Evolutionary conservation across 2,329 filamentous ascomycete species (phyloP).

Genomic region (Mycosphaerella sp.): DNA sequence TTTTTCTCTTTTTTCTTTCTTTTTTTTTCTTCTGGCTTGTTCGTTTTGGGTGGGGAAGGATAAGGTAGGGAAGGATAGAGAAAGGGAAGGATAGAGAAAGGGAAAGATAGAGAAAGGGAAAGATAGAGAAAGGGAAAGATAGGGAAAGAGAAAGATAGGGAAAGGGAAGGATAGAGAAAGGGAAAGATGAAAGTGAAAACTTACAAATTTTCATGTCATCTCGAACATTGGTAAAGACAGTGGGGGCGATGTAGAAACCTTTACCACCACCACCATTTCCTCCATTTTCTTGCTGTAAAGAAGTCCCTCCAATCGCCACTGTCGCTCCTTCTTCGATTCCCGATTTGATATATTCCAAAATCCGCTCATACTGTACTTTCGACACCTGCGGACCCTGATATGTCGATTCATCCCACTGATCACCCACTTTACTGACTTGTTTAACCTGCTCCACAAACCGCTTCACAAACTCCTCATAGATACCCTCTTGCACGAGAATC

Average conservation of each 20-base stretch:
- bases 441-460: constrained; percentile 55
- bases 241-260: constrained; percentile 26
- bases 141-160: too few species aligned
- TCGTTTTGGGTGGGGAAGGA: too few species aligned
- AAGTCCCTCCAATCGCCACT: constrained; percentile 22
- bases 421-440: constrained; percentile 54
- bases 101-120: too few species aligned
- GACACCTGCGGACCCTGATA: constrained; percentile 72
- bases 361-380: constrained; percentile 60
- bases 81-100: too few species aligned
- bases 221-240: constrained; percentile 21
- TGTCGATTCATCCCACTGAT: constrained; percentile 62
- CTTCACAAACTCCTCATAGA: constrained; percentile 58
- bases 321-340: constrained; percentile 46
- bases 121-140: too few species aligned
- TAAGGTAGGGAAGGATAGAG: too few species aligned
- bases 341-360: constrained; percentile 62
- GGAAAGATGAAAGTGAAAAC: constrained; percentile 59
- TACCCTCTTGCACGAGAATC: constrained; percentile 50
- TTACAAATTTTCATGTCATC: constrained; percentile 40
- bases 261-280: not conserved
- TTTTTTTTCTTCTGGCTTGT: too few species aligned
- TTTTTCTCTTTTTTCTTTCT: too few species aligned
- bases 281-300: constrained; percentile 3
- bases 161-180: constrained; percentile 50